These are phyloP conservation scores for Barbatosphaeria neglecta DNA, from an alignment of 495 filamentous ascomycete genomes.

Conservation along the genomic window DNA sequence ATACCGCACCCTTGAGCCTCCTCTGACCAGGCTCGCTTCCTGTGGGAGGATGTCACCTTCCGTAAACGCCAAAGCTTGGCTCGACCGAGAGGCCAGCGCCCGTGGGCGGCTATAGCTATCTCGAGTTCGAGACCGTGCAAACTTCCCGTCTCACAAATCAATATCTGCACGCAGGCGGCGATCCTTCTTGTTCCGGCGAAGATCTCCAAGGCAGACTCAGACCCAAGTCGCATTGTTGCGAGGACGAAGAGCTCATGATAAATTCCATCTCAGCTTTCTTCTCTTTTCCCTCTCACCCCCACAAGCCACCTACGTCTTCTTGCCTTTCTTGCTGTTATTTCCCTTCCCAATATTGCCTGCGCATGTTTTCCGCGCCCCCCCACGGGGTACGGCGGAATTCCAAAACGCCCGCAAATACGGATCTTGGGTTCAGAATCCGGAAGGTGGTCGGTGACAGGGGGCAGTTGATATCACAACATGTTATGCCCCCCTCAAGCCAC, in stretches of 20 bases:
- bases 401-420: neutral
- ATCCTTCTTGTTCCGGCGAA: neutral
- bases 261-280: neutral
- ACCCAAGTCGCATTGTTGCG: no score
- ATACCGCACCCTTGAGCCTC: neutral
- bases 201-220: neutral
- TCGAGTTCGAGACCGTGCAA: neutral
- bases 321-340: neutral
- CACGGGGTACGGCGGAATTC: neutral
- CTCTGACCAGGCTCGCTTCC: neutral
- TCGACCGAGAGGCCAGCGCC: neutral
- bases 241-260: no score
- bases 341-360: neutral
- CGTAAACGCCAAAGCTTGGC: neutral
- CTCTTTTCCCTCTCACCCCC: neutral
- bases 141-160: neutral
- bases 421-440: neutral
- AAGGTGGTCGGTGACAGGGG: conserved; percentile 1
- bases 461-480: neutral
- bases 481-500: neutral
- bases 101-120: neutral
- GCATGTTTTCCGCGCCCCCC: neutral
- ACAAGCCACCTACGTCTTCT: neutral
- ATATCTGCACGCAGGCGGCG: neutral
- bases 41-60: neutral